A percentile compares a stretch with the other conserved stretches of the same genome.
phyloP scores from a whole-genome alignment of 148 eudicot genomes.

The Fagopyrum homotropicum region DNA sequence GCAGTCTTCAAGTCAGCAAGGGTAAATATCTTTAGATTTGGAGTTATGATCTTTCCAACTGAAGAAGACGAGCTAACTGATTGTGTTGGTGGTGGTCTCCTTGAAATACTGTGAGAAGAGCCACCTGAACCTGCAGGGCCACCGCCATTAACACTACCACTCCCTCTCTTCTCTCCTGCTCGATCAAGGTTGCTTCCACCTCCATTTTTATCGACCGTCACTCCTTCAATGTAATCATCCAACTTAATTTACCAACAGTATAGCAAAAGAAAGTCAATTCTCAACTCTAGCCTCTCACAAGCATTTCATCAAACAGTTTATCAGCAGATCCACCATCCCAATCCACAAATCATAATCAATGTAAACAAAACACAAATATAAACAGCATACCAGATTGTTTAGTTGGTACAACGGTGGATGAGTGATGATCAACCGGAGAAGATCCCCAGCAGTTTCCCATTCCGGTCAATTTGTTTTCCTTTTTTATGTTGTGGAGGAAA shows the following conservation, averaged over 20 bases:
- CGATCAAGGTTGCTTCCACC: not conserved
- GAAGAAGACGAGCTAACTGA: slow-evolving; percentile 11
- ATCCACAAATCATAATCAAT: slow-evolving; percentile 5
- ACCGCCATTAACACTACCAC: not conserved
- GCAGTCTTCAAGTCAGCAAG: slow-evolving; percentile 46
- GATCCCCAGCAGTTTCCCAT: slow-evolving; percentile 65
- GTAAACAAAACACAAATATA: not conserved
- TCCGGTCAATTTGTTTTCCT: not conserved
- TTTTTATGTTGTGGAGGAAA: too few species aligned
- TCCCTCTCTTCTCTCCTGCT: not conserved
- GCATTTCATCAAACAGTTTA: slow-evolving; percentile 8
- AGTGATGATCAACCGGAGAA: slow-evolving; percentile 24
- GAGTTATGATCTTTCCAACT: slow-evolving; percentile 38
- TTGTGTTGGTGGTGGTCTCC: not conserved
- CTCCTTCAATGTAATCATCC: slow-evolving; percentile 7
- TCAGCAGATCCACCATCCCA: not conserved
- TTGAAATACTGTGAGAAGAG: not conserved
- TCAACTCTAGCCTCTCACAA: not conserved
- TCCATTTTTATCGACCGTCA: not conserved
- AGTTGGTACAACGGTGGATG: slow-evolving; percentile 19
- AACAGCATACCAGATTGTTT: not conserved
- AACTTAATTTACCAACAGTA: not conserved
- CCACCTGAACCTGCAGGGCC: not conserved
- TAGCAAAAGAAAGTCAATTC: not conserved
- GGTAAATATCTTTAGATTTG: slow-evolving; percentile 40